Evolutionary conservation across 495 filamentous ascomycete genomes (phyloP), one percentile per base, ranked within the genome.

Genomic region (Aspergillus haitiensis): DNA sequence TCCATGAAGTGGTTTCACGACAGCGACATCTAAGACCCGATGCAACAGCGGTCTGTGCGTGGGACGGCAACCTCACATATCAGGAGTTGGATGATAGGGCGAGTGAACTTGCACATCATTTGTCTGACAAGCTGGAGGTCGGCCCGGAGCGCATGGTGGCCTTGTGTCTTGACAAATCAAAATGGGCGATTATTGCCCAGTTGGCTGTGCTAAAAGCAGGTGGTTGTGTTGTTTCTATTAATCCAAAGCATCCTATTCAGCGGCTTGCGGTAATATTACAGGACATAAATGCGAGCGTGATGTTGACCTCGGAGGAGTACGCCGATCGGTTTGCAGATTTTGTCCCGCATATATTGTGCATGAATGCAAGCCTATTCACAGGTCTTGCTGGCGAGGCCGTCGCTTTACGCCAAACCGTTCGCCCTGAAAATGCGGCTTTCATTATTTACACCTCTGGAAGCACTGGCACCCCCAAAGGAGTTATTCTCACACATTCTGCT

Each of bases 31-130:
- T 59, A 9, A 37, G 48, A 36, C 48, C 56, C 5, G 5, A 21
- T 10, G 16, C 12, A 11, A 52, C 48, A 10, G 56, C 56, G 5
- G 48, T 59, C 2, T 59, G 48, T 46, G 56, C 56, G 9, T 59
- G 56, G 56, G 79, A 79, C 59, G 73, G 69, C 0, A 52, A 64
- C 8, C 64, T 74, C 39, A 75, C 69, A 12, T 78, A 78, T 10
- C 48, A 31, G 6, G 48, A 59, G 37, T 42, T 59, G 31, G 56
- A 59, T n/a, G 49, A 52, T 1, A 52, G 52, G 56, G 32, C 48
- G 5, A 32, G 46, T 27, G n/a, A 18, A 9, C 37, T 59, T 11
- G 48, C 56, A 6, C 49, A 59, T 7, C 48, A 47, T 27, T 34
- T 59, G n/a, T 36, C 21, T 9, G 13, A 2, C 16, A 8, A 58